Conservation (phyloP, 805 yeast genomes). For the Ogataea pini region DNA sequence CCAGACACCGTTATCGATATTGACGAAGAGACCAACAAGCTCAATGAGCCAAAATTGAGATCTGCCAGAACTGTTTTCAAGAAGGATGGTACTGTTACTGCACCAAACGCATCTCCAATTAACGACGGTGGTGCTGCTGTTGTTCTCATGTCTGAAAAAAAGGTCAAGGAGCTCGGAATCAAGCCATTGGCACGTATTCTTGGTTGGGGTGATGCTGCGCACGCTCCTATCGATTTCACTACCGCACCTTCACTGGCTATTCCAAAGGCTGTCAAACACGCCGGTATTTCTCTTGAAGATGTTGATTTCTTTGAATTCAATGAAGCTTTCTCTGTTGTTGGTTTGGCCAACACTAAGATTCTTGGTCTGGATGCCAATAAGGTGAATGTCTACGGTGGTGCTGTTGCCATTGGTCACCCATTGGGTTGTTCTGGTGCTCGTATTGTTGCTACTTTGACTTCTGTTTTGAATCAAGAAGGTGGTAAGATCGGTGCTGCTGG, state of each 20-base stretch:
- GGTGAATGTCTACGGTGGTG: slow-evolving; percentile 92
- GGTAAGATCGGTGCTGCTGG: slow-evolving; percentile 94
- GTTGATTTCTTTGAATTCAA: slow-evolving; percentile 93
- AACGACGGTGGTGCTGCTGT: slow-evolving; percentile 99
- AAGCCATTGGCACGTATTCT: slow-evolving; percentile 85
- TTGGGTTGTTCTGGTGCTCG: slow-evolving; percentile 96
- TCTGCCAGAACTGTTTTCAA: slow-evolving; percentile 93
- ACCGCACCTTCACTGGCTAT: slow-evolving; percentile 94
- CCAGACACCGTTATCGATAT: slow-evolving; percentile 68
- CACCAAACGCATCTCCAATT: slow-evolving; percentile 93
- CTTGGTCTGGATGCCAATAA: slow-evolving; percentile 62
- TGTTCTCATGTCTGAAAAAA: slow-evolving; percentile 78
- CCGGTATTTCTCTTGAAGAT: slow-evolving; percentile 61
- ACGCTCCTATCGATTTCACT: slow-evolving; percentile 91
- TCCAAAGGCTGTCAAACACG: slow-evolving; percentile 93
- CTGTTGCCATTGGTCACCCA: slow-evolving; percentile 94
- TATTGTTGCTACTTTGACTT: slow-evolving; percentile 80
- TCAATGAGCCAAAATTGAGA: slow-evolving; percentile 74
- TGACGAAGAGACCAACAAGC: slow-evolving; percentile 84
- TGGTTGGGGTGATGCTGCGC: slow-evolving; percentile 99
- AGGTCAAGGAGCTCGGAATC: slow-evolving; percentile 81
- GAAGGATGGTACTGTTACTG: slow-evolving; percentile 95
- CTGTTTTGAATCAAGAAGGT: slow-evolving; percentile 79
- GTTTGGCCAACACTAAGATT: slow-evolving; percentile 81
- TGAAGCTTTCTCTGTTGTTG: slow-evolving; percentile 98